phyloP scores from a whole-genome alignment of 805 yeast genomes.

The Saturnispora sanitii region DNA sequence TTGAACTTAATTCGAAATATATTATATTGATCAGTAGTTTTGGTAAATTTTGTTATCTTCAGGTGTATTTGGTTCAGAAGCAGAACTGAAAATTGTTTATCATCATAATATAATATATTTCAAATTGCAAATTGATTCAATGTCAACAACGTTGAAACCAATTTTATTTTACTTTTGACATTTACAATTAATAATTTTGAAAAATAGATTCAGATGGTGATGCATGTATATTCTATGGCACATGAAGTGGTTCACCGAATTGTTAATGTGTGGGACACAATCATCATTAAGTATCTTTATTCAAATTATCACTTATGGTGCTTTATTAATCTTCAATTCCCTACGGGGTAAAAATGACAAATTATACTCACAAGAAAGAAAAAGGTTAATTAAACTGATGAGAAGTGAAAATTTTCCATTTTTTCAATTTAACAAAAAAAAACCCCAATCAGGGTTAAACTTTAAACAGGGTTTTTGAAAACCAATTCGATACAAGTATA shows the following conservation, averaged over 20 bases:
- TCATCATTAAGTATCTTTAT: constrained; percentile 23
- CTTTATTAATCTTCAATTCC: too few species aligned
- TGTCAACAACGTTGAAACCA: too few species aligned
- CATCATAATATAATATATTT: constrained; percentile 40
- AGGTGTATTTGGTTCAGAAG: constrained; percentile 67
- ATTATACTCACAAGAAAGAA: neutral
- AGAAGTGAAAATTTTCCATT: neutral
- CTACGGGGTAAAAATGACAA: too few species aligned
- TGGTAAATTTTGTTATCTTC: constrained; percentile 71
- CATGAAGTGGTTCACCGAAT: constrained; percentile 32
- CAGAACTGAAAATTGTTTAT: constrained; percentile 80
- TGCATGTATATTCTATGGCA: constrained; percentile 89
- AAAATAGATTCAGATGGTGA: constrained; percentile 76
- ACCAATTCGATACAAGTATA: neutral
- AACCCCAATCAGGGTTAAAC: neutral
- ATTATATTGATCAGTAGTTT: constrained; percentile 45
- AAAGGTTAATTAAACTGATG: neutral
- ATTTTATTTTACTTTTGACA: too few species aligned
- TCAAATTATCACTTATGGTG: too few species aligned
- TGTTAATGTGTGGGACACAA: constrained; percentile 26
- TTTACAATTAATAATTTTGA: too few species aligned
- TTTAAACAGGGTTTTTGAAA: neutral
- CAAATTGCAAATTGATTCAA: constrained; percentile 2
- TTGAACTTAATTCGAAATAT: too few species aligned
- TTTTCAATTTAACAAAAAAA: too few species aligned